Base-by-base conservation (phyloP, 306 rosid species). In the Elaeagnus macrophylla region DNA sequence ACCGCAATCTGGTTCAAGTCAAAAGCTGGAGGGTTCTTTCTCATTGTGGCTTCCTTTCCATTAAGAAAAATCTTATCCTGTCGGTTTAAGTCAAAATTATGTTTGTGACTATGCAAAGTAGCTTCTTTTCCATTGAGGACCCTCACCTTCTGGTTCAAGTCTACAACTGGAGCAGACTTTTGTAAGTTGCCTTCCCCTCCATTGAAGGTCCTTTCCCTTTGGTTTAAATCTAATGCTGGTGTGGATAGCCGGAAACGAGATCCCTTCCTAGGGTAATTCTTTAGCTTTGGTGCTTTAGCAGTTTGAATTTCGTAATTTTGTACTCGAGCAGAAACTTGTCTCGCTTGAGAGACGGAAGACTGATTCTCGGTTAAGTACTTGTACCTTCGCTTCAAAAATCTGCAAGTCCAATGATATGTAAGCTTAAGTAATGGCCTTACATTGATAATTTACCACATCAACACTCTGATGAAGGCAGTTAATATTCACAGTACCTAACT, bases 1-100 rank as follows among this genome's bases (percentile, higher is more conserved):
- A 88, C 99, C 94, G 88, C 87, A 71, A 93, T 77, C 70, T 93
- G 89, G 89, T 93, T 93, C 87, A 93, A 75, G 78, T 93, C 96
- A 2, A 91, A 86, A 71, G 72, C 58, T 7, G 84, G 95, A 68
- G 73, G 47, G 17, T 37, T 56, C 44, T 65, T 81, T 69, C 81
- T 71, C 82, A 76, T 79, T 11, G 77, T 11, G 7, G 80, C 70
- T 62, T 82, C 97, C 67, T 75, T 83, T 46, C 82, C 80, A 53
- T 67, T 70, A 37, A 63, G 75, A 64, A 75, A 67, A 69, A 77
- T 68, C 41, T 20, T 20, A 20, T 82, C 94, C 71, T 75, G 83
- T 66, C 76, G 83, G 46, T 81, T 76, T 65, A 74, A 66, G 71
- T 83, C 94, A 25, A 79, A 62, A 41, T 53, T 37, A 10, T 78